Conservation (phyloP, 805 yeast genomes). For the Danielia oregonensis region DNA sequence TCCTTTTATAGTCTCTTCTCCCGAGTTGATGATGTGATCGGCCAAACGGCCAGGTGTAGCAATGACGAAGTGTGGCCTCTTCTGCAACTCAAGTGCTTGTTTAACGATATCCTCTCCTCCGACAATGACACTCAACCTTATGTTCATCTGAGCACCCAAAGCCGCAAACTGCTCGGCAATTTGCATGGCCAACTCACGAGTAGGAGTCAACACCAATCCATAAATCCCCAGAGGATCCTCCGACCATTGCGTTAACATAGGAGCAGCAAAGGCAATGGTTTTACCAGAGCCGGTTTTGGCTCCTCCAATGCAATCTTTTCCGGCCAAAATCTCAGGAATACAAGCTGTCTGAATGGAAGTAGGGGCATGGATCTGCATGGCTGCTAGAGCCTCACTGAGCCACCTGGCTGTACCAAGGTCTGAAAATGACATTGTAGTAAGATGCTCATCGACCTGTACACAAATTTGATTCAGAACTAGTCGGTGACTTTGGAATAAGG, state of each 20-base stretch:
- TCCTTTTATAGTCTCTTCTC: slow-evolving; percentile 82
- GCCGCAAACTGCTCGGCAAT: slow-evolving; percentile 97
- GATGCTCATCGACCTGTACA: slow-evolving; percentile 14
- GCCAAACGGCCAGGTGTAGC: slow-evolving; percentile 98
- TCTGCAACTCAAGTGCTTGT: slow-evolving; percentile 78
- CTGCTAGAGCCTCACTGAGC: slow-evolving; percentile 73
- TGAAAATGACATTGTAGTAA: slow-evolving; percentile 40
- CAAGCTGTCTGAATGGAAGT: slow-evolving; percentile 85
- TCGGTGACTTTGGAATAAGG: too few species aligned
- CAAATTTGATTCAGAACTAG: too few species aligned
- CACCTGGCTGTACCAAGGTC: slow-evolving; percentile 78
- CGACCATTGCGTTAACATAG: slow-evolving; percentile 92
- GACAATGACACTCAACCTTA: slow-evolving; percentile 76
- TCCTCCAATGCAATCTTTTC: slow-evolving; percentile 94
- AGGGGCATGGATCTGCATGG: slow-evolving; percentile 82
- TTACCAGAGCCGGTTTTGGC: slow-evolving; percentile 98
- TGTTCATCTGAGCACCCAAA: slow-evolving; percentile 83
- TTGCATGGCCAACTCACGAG: slow-evolving; percentile 91
- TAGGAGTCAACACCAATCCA: slow-evolving; percentile 87
- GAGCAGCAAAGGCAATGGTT: slow-evolving; percentile 96
- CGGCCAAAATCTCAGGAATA: slow-evolving; percentile 80
- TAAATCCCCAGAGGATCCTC: slow-evolving; percentile 91
- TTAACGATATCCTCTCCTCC: slow-evolving; percentile 95
- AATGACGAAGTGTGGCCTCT: slow-evolving; percentile 86
- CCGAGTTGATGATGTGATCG: slow-evolving; percentile 82